These are phyloP conservation scores for Penicillium argentinense DNA, from an alignment of 495 filamentous ascomycete species.

Conservation along the genomic window DNA sequence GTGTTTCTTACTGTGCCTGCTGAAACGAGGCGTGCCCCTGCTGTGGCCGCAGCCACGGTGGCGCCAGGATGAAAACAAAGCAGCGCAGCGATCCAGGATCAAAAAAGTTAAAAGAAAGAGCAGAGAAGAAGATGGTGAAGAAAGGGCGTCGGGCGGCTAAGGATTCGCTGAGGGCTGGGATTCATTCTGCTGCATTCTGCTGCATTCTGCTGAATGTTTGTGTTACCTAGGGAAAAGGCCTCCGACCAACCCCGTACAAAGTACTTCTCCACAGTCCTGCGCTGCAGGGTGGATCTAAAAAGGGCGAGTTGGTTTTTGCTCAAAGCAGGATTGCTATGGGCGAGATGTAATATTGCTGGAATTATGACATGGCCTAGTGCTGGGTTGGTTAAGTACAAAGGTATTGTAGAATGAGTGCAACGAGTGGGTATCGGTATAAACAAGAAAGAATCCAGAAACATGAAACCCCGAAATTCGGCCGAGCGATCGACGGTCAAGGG, in stretches of 20 bases:
- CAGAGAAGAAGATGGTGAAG: background rate
- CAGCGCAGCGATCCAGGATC: background rate
- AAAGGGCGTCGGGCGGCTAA: background rate
- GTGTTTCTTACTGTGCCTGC: too few relatives aligned
- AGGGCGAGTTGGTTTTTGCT: background rate
- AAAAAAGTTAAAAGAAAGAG: conserved; percentile 2
- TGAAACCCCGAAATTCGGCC: background rate
- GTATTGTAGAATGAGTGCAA: background rate
- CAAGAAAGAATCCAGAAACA: conserved; percentile 3
- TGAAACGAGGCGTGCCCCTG: too few relatives aligned
- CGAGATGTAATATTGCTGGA: conserved; percentile 1
- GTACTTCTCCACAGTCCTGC: too few relatives aligned
- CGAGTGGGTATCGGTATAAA: conserved; percentile 4
- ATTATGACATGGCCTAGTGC: background rate
- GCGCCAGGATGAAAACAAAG: conserved; percentile 6
- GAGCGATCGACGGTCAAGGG: background rate
- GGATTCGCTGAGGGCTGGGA: background rate
- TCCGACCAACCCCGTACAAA: conserved; percentile 7
- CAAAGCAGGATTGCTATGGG: too few relatives aligned
- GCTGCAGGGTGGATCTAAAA: too few relatives aligned
- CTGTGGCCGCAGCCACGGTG: conserved; percentile 17
- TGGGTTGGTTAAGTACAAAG: background rate
- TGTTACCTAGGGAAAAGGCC: conserved; percentile 21
- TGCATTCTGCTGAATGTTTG: conserved; percentile 7
- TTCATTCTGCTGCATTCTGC: too few relatives aligned